Evolutionary conservation across 2,329 filamentous ascomycete genomes (phyloP).

Genomic region (Fusarium ambrosium): DNA sequence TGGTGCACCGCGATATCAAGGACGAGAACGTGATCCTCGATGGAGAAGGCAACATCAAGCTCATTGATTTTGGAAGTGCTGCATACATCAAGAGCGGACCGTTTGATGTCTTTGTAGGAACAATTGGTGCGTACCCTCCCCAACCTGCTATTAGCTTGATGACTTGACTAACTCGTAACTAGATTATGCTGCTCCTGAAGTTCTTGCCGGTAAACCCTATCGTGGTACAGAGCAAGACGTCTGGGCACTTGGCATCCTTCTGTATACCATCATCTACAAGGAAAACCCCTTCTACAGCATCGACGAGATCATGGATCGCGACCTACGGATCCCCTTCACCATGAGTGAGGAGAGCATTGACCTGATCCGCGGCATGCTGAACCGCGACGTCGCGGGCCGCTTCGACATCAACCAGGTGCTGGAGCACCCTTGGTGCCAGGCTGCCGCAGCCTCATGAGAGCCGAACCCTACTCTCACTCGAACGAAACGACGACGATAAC

Average conservation of each 20-base stretch:
- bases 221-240: constrained; percentile 97
- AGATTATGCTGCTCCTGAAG: constrained; percentile 99
- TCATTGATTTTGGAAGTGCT: constrained; percentile 98
- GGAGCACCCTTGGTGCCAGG: constrained; percentile 84
- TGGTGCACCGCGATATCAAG: constrained; percentile 98
- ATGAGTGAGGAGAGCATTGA: constrained; percentile 94
- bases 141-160: constrained; percentile 4
- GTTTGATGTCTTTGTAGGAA: constrained; percentile 98
- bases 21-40: constrained; percentile 98
- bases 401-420: constrained; percentile 91
- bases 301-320: constrained; percentile 98
- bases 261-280: constrained; percentile 99
- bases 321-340: constrained; percentile 88
- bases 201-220: constrained; percentile 91
- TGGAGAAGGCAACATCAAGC: constrained; percentile 93
- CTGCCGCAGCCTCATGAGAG: constrained; percentile 18
- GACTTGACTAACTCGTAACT: constrained; percentile 18
- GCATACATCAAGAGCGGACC: constrained; percentile 98
- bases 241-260: constrained; percentile 95
- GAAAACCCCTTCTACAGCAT: constrained; percentile 99
- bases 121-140: constrained; percentile 79
- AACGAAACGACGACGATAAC: constrained; percentile 21
- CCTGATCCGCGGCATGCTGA: constrained; percentile 90
- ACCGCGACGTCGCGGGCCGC: constrained; percentile 86
- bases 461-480: background rate